Evolutionary conservation across 768 basidiomycete genomes (phyloP), one percentile per base, ranked within the genome.

Genomic region (Leccinum obscurum): DNA sequence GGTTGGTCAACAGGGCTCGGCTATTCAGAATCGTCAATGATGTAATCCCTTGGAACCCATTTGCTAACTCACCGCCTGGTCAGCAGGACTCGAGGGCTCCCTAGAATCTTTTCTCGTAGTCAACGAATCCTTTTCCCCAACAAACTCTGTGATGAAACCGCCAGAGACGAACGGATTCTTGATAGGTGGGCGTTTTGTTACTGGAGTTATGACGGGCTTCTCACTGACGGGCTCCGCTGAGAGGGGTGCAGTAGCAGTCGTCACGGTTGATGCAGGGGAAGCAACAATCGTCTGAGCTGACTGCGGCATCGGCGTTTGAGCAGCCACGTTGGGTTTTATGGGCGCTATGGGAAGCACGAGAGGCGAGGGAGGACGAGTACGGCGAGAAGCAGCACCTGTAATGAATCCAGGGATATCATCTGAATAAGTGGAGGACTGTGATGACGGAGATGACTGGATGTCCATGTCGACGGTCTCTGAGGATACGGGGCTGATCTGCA

Each of bases 141-240:
- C 74, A 37, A 82, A 81, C 54, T 80, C 80, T 14, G 78, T 78
- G 58, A 82, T 70, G 51, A 81, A 79, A 20, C 83, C 81, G n/a
- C 76, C 79, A 10, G 81, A 81, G 11, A 83, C 77, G 57, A 84
- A 82, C n/a, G 81, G 76, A 66, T 80, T 82, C 49, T 68, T 67
- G 41, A 75, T 51, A 3, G 62, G 44, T 8, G 64, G 57, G 44
- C 70, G 72, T 59, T 65, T 65, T 28, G 59, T 48, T 48, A 37
- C 53, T 3, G 39, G 20, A 15, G 62, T 54, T 44, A 54, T 24
- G 35, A 58, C 50, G 14, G 59, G 48, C 28, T 62, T 72, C 50
- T 67, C 65, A 7, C 52, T 9, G 9, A 49, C 41, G 32, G 58
- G 26, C 17, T 64, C 67, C 34, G 30, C 20, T 7, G 54, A n/a